Conservation (phyloP, 345 rosid species). For the Pistacia vera region DNA sequence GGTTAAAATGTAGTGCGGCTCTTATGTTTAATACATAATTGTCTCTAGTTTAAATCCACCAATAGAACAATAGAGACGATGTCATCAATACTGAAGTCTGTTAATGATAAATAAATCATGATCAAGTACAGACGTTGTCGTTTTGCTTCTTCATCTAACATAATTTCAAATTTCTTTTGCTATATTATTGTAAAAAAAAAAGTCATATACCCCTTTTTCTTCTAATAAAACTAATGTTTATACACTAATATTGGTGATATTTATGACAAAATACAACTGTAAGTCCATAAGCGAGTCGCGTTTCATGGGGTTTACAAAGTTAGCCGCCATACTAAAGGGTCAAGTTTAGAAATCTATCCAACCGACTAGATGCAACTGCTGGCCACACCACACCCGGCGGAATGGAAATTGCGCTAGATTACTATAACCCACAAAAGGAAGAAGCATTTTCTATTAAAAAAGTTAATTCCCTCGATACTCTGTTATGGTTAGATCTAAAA, state of each 20-base stretch:
- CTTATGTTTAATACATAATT: not conserved
- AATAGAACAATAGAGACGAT: not conserved
- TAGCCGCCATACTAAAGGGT: not conserved
- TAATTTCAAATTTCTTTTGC: too few relatives aligned
- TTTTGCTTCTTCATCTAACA: too few relatives aligned
- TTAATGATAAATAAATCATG: too few relatives aligned
- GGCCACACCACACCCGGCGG: not conserved
- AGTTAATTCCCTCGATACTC: not conserved
- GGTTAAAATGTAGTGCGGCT: not conserved
- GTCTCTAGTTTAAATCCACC: not conserved
- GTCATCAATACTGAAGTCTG: not conserved
- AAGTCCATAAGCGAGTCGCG: not conserved
- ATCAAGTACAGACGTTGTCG: too few relatives aligned
- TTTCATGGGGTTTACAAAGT: not conserved
- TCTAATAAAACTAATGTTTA: too few relatives aligned
- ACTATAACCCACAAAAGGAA: not conserved
- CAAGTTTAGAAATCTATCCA: not conserved
- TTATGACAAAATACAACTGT: not conserved
- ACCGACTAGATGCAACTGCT: not conserved
- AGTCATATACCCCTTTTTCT: too few relatives aligned
- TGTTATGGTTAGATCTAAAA: not conserved
- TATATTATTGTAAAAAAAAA: too few relatives aligned
- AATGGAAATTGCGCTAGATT: not conserved
- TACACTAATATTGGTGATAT: too few relatives aligned
- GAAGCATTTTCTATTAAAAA: not conserved